Evolutionary conservation across 352 stramenopile genomes (phyloP), one percentile per base, ranked within the genome.

Genomic region (Thalassiosira tumida): DNA sequence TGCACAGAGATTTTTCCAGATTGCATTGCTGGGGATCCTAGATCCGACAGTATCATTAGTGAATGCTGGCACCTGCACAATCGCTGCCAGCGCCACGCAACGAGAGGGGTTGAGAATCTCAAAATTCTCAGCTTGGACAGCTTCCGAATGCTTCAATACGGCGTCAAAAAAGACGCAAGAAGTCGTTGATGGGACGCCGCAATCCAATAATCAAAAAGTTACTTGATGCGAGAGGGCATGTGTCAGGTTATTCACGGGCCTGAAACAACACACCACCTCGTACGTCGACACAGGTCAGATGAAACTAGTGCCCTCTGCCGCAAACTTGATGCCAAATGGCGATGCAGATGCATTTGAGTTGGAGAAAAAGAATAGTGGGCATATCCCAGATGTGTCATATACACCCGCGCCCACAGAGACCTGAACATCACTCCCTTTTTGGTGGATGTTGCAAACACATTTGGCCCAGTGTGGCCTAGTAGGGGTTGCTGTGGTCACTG

Each of bases 1-100:
- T n/a, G n/a, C n/a, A n/a, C n/a, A n/a, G n/a, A n/a, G n/a, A n/a
- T n/a, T n/a, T n/a, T n/a, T n/a, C 88, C 82, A 90, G 2, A 7
- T 1, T 7, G 64, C 54, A 37, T 0, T 0, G 24, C 33, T 31
- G 26, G 88, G 88, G 0, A 93, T 41, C 10, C 35, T 31, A 2
- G 35, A 41, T 29, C 76, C 59, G 17, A 87, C 51, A 1, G 77
- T 51, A n/a, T 78, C 88, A 59, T 81, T 87, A n/a, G 87, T 10
- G 17, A 93, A 90, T 1, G 59, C 24, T 14, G 81, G 83, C 40
- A 38, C 31, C 33, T 37, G 37, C 35, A 65, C 59, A 50, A 75
- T 50, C 29, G 65, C 65, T 2, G 37, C 65, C 43, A 37, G 65
- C 26, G 31, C 65, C 26, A 15, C 2, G 13, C 21, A 37, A 5